A percentile compares a stretch with the other conserved stretches of the same genome.
These are phyloP conservation scores for Aaosphaeria arxii DNA, from an alignment of 2,329 filamentous ascomycete genomes.

Conservation along the genomic window DNA sequence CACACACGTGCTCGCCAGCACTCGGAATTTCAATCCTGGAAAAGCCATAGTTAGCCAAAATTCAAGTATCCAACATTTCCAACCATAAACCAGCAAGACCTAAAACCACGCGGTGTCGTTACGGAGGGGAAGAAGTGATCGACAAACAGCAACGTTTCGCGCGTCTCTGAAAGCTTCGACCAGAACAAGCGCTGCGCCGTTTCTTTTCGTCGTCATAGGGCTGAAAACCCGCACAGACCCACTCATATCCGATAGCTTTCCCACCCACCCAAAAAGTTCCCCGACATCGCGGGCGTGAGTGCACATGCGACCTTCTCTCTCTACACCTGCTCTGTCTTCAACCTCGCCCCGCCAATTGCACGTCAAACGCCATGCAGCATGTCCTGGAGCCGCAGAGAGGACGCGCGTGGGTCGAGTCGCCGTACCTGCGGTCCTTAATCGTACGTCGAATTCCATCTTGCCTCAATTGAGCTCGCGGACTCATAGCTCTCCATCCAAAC, in stretches of 20 bases:
- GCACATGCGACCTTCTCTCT: too few relatives aligned
- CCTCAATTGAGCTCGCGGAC: background rate
- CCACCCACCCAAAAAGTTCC: slow-evolving; percentile 7
- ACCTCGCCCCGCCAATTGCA: slow-evolving; percentile 2
- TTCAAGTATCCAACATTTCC: too few relatives aligned
- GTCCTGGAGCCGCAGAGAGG: slow-evolving; percentile 22
- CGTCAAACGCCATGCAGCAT: slow-evolving; percentile 24
- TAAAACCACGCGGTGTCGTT: too few relatives aligned
- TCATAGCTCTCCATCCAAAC: too few relatives aligned
- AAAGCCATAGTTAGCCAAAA: too few relatives aligned
- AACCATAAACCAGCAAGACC: too few relatives aligned
- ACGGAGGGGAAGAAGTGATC: too few relatives aligned
- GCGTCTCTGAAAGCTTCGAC: too few relatives aligned
- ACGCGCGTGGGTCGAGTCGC: slow-evolving; percentile 42
- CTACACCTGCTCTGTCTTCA: background rate
- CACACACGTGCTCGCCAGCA: too few relatives aligned
- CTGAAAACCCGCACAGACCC: slow-evolving; percentile 17
- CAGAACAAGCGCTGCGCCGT: too few relatives aligned
- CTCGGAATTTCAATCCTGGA: too few relatives aligned
- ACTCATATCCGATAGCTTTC: background rate
- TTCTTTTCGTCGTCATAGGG: background rate
- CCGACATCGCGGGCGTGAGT: background rate
- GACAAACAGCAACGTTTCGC: too few relatives aligned
- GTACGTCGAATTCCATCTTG: slow-evolving; percentile 26
- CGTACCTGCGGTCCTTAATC: slow-evolving; percentile 47